Base-by-base conservation (phyloP, 805 yeast species). In the Yamadazyma phyllophila region DNA sequence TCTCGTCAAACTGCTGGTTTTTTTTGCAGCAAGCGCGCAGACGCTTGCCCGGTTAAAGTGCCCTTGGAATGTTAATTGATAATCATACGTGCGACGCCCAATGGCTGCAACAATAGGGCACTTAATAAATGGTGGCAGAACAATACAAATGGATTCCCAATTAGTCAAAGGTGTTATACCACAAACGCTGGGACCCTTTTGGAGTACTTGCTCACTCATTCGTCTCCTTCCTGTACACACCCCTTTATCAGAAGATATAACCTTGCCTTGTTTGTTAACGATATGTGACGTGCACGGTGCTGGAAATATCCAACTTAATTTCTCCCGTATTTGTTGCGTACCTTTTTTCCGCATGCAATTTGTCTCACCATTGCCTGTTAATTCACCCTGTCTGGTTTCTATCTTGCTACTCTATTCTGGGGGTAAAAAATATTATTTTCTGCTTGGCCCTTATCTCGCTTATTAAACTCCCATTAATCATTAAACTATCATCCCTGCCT, bases 11-110 rank as follows among this genome's bases (percentile, higher is more conserved):
- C 12, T 29, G 32, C 27, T 37, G 36, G 27, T 39, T 37, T 39
- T 38, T 26, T 29, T 29, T 29, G 40, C 40, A 37, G 40, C 40
- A 37, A 37, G 40, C 40, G 40, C 12, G 26, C 26, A n/a, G 26
- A 26, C 32, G 13, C 31, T 16, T 11, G 41, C 35, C 41, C 34
- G 41, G 24, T 14, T 9, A 26, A 26, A 37, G 2, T 26, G 20
- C 4, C 20, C 29, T 7, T 31, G n/a, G 7, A 14, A 26, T 17
- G 4, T 3, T 12, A 15, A 15, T 26, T 11, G 27, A 37, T 26
- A 26, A 37, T 37, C 12, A 29, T 27, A 12, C 41, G 41, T 39
- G 41, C n/a, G 10, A 4, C 12, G 9, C 34, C 35, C 41, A 39
- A 39, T 39, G 41, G 12, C 35, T 17, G 14, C 36, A 39, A 39